A percentile compares a stretch with the other conserved stretches of the same genome.
phyloP scores from a whole-genome alignment of 192 early-diverging fungal species.

The Backusella westeae region DNA sequence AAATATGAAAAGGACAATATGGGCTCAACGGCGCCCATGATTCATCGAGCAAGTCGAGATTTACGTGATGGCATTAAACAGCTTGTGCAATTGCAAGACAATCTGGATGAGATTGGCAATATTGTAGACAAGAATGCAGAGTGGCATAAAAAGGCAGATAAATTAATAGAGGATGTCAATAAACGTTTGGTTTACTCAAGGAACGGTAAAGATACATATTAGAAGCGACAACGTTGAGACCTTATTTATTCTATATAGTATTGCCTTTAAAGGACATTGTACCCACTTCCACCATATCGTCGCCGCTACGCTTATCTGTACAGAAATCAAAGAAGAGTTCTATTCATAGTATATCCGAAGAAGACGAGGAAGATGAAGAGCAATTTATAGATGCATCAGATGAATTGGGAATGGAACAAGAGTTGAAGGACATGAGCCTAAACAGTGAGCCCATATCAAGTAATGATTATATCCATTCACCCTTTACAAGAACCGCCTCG shows the following conservation, averaged over 20 bases:
- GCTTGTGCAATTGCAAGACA: slow-evolving; percentile 28
- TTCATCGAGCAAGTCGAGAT: slow-evolving; percentile 2
- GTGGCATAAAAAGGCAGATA: slow-evolving; percentile 3
- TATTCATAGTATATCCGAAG: neutral
- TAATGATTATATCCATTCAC: neutral
- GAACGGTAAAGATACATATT: slow-evolving; percentile 8
- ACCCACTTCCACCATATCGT: neutral
- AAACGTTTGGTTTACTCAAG: slow-evolving; percentile 1
- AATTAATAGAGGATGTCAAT: slow-evolving; percentile 17
- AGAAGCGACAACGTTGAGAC: too few relatives aligned
- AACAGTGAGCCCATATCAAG: neutral
- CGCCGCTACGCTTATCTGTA: neutral
- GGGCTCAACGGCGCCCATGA: neutral
- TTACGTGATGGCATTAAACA: slow-evolving; percentile 27
- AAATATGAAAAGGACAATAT: neutral
- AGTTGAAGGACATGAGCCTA: neutral
- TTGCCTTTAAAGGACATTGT: slow-evolving; percentile 5
- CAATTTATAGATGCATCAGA: neutral
- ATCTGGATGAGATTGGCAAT: slow-evolving; percentile 9
- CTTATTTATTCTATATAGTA: neutral
- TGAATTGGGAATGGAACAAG: neutral
- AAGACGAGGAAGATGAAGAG: neutral
- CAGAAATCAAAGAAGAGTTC: neutral
- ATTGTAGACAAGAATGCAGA: neutral
- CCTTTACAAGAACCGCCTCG: neutral